Evolutionary conservation across 208 protist genomes (phyloP).

Genomic region (Vickermania spadyakhi): DNA sequence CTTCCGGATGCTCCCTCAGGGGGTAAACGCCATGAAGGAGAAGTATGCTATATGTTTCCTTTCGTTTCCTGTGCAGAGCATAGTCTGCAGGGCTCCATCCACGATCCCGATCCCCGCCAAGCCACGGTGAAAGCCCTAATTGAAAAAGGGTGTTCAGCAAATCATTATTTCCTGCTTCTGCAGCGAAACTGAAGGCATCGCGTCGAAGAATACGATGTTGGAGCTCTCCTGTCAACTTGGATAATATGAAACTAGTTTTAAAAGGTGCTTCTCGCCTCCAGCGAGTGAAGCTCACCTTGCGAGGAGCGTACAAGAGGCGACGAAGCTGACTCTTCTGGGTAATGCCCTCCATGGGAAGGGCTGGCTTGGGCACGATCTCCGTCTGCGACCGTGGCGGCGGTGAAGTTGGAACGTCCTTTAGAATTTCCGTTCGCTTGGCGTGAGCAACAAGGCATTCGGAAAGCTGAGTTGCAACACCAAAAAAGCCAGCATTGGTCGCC

Average conservation of each 20-base stretch:
- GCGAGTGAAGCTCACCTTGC: too few species aligned
- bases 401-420: too few species aligned
- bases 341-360: too few species aligned
- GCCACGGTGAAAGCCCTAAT: not conserved
- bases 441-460: too few species aligned
- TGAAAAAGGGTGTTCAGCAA: constrained; percentile 23
- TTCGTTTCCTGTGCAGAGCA: constrained; percentile 12
- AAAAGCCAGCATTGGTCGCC: not conserved
- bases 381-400: too few species aligned
- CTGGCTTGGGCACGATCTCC: too few species aligned
- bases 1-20: not conserved
- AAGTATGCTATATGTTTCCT: constrained; percentile 3
- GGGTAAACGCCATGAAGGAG: constrained; percentile 10
- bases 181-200: constrained; percentile 74
- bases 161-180: constrained; percentile 21
- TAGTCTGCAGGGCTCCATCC: constrained; percentile 72
- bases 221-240: constrained; percentile 8
- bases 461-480: not conserved
- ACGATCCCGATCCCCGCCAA: constrained; percentile 5
- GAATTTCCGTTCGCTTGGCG: too few species aligned
- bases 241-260: not conserved
- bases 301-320: too few species aligned
- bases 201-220: constrained; percentile 42
- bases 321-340: too few species aligned
- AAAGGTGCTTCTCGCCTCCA: too few species aligned